Evolutionary conservation across 108 stramenopile species (phyloP), one percentile per base, ranked within the genome.

Genomic region (Stephanodiscus minutulus): DNA sequence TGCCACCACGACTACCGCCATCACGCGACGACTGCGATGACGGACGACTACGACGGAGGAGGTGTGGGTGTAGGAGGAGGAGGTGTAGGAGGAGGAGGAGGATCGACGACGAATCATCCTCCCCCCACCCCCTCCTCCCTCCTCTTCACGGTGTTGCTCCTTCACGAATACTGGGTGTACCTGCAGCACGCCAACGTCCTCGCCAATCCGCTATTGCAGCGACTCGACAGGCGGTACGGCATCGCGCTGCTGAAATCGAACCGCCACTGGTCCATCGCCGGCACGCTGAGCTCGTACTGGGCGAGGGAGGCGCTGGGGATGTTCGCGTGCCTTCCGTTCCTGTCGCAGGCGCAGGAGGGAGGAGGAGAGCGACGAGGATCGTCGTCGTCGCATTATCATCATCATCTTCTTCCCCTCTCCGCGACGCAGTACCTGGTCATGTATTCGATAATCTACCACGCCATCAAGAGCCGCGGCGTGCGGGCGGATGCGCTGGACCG

Each of bases 121-220:
- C 36, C 6, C 31, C 27, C 52, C 13, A 33, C 54, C 6, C 28
- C 21, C 68, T 7, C 62, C 49, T 49, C n/a, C 31, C 58, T 25
- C 53, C 33, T 43, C 49, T 21, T 46, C 2, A 12, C 22, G 20
- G 0, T 35, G 9, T 9, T 74, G 11, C 61, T 84, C 13, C 72
- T 77, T 13, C 80, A 84, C 61, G 76, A 82, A 47, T 84, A 84
- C 33, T 84, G 83, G 83, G 67, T 84, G 0, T 84, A 78, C 47
- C 77, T 84, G 3, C 83, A 84, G 53, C 83, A 84, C 54, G 15
- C 71, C 66, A 84, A 84, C 60, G 83, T 84, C 7, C 20, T 84
- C 3, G 71, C 57, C 37, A 84, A 84, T 63, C 83, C 83, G 11
- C 65, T 73, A 13, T 61, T 76, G 24, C 83, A 84, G 41, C 81